Base-by-base conservation (phyloP, 2,329 filamentous ascomycete genomes). In the Cladophialophora exuberans region DNA sequence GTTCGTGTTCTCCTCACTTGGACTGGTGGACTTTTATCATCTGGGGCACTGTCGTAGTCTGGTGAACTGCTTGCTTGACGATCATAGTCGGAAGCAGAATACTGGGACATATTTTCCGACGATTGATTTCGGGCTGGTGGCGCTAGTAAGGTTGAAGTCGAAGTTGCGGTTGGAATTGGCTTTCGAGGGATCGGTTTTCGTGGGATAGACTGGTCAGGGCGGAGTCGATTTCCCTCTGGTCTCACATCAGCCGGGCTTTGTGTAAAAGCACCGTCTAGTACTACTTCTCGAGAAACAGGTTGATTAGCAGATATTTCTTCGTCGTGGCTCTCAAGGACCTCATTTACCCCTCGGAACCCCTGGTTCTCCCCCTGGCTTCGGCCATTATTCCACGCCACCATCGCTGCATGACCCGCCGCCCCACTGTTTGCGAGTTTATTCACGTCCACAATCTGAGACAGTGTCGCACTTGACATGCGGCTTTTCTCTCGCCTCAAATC, bases 401-500 rank as follows among this genome's bases (percentile, higher is more conserved):
- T 69, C 51, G 71, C 69, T 50, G 70, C 72, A 48, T 72, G 71
- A 20, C 69, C 67, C 36, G 73, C 33, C 55, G 67, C 62, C 57
- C 68, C 49, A 64, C 67, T 31, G 18, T 39, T 54, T 18, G 52
- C 55, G 9, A 50, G 22, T 18, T 81, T 82, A 50, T 83, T 83
- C 41, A 87, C 88, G 62, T 86, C 87, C 26, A 84, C 84, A 68
- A 97, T 79, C 68, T 97, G 90, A 39, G 86, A 81, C 41, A 97
- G 78, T 1, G 93, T 97, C 1, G 85, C 85, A 63, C 80, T 83
- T 22, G 94, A 96, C 69, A 97, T 85, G 18, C 90, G 86, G 63
- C 87, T 91, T 64, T 90, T 94, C 47, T 89, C 90, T 61, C 85
- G 85, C 59, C 89, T 86, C 65, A 93, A 78, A 67, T 94, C 89